Evolutionary conservation across 1,139 yeast species (phyloP), one percentile per base, ranked within the genome.

Genomic region (Eremothecium gossypii): DNA sequence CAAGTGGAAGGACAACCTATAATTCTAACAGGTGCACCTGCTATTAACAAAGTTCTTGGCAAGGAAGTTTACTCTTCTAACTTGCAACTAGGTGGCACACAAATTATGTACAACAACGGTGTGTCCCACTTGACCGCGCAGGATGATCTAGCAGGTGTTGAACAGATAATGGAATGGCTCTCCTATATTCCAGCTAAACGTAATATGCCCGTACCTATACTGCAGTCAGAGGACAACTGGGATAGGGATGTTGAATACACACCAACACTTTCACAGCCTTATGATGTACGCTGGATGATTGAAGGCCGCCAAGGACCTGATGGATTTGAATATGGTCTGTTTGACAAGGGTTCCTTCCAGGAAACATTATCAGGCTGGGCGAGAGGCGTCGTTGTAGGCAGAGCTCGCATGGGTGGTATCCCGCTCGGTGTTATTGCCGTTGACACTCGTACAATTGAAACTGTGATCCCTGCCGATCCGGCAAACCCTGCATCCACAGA

Each of bases 331-430:
- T 60, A 72, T 47, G 98, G 98, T 69, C 67, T 91, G 63, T 93
- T 91, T 54, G 98, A 91, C 67, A 82, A 78, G 64, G 82, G 72
- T 47, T 86, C 97, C 8, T 91, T 91, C 83, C 93, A 82, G 65
- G 98, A 91, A 69, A 87, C 98, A n/a, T 74, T 91, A 48, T 80
- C 91, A 30, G 98, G 98, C 23, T 91, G 98, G 98, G 98, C 98
- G 43, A 82, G 76, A 63, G 96, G 97, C 70, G 97, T 91, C 50
- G 96, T 89, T 54, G 94, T 91, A 53, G 98, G 98, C 62, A 83
- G 98, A 69, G 98, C 98, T 32, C 83, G 98, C 66, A 73, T 93
- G 43, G 98, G 98, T 55, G 98, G 98, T 73, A 87, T 91, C 56
- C 98, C 98, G 53, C 76, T 91, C 60, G 98, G 98, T 74, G 94